Evolutionary conservation across 768 basidiomycete genomes (phyloP), one percentile per base, ranked within the genome.

Genomic region (Boletus pseudopeckii): DNA sequence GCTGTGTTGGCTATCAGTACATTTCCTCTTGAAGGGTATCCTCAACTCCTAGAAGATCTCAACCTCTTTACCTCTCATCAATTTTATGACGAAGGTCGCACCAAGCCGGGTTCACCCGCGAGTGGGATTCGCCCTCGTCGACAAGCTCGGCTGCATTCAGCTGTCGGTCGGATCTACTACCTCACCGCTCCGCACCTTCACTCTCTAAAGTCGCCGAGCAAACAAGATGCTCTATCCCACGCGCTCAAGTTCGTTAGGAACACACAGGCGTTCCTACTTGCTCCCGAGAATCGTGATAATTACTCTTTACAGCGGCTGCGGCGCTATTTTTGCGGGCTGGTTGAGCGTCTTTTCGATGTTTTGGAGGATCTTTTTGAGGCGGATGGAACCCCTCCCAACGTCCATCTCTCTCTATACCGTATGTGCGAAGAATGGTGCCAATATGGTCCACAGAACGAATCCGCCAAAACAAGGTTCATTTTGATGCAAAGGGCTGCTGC

Each of bases 351-450:
- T 10, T 92, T 94, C 55, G 87, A 92, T 58, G 87, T 82, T 14
- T 71, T 90, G 30, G 79, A 84, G 3, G 77, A 77, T 33, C 74
- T 92, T 28, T 84, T 85, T 46, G 85, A 88, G 54, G 82, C 84
- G 1, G 91, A 93, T 48, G 78, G 85, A 64, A 81, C 90, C 48
- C 84, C 88, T 2, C 74, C 79, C 5, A 81, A 88, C 53, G 85
- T 85, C 74, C 84, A 92, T 63, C 77, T 94, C 7, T 79, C 86
- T 3, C 71, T 96, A 32, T 96, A 90, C 71, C 83, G 86, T 33
- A 74, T 92, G 37, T 94, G 92, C 60, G 92, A 95, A 69, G 92
- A 94, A 62, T 97, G 94, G 94, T 96, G 93, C 68, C 85, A 91
- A 63, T 76, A 88, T 43, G 93, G 91, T 6, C 79, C 83, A 30